Conservation (phyloP, 495 filamentous ascomycete genomes). For the Penicillium roqueforti region DNA sequence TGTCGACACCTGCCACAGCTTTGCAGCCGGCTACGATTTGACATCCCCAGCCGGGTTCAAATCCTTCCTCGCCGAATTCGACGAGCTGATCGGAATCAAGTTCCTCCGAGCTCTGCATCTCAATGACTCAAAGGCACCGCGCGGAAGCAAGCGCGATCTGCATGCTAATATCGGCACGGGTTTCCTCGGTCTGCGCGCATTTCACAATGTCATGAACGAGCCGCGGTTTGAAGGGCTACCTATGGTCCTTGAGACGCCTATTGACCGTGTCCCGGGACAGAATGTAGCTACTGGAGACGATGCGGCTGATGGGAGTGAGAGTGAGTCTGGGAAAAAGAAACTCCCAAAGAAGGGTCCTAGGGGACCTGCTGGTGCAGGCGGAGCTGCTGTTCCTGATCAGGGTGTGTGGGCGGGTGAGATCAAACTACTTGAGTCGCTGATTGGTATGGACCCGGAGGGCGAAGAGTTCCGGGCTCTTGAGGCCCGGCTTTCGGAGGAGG, state of each 20-base stretch:
- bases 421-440: constrained; percentile 81
- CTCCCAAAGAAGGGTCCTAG: constrained; percentile 25
- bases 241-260: constrained; percentile 93
- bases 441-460: constrained; percentile 72
- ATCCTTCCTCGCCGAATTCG: constrained; percentile 68
- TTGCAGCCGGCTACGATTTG: constrained; percentile 90
- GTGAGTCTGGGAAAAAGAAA: constrained; percentile 20
- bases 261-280: constrained; percentile 53
- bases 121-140: constrained; percentile 89
- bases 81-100: constrained; percentile 68
- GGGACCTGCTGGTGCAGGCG: constrained; percentile 21
- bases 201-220: constrained; percentile 88
- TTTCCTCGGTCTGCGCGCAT: constrained; percentile 83
- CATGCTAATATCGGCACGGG: constrained; percentile 95
- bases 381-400: constrained; percentile 58
- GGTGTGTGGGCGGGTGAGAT: constrained; percentile 80
- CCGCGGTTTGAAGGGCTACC: constrained; percentile 70
- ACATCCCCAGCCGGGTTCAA: constrained; percentile 68
- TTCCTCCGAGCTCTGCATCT: constrained; percentile 85
- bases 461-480: constrained; percentile 65
- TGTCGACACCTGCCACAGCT: constrained; percentile 94
- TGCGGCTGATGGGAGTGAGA: constrained; percentile 18
- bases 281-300: constrained; percentile 2
- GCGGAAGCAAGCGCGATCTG: constrained; percentile 71
- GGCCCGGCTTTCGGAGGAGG: constrained; percentile 59